Evolutionary conservation across 2,329 filamentous ascomycete genomes (phyloP).

Genomic region (Tolypocladium pustulatum): DNA sequence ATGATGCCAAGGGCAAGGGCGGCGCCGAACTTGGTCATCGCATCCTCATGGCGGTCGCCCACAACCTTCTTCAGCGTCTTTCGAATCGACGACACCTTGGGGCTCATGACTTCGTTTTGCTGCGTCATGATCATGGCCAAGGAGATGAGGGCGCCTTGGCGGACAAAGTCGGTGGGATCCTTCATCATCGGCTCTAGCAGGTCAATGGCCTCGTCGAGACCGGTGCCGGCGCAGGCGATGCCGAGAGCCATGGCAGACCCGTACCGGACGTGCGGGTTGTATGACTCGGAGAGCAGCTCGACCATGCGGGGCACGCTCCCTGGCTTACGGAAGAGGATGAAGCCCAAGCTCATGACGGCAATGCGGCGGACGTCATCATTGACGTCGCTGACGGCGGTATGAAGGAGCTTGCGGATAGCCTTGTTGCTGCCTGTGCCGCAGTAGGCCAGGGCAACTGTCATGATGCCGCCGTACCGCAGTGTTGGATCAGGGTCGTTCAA

Average conservation of each 20-base stretch:
- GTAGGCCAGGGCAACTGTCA: slow-evolving; percentile 97
- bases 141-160: slow-evolving; percentile 89
- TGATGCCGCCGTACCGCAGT: slow-evolving; percentile 90
- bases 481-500: slow-evolving; percentile 90
- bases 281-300: slow-evolving; percentile 92
- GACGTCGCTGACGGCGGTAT: slow-evolving; percentile 94
- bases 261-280: slow-evolving; percentile 97
- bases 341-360: slow-evolving; percentile 94
- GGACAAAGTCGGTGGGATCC: slow-evolving; percentile 95
- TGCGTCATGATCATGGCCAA: slow-evolving; percentile 99
- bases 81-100: slow-evolving; percentile 81
- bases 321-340: slow-evolving; percentile 96
- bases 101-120: slow-evolving; percentile 97
- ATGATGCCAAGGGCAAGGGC: slow-evolving; percentile 93
- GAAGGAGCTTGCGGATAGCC: slow-evolving; percentile 88
- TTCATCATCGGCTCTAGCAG: slow-evolving; percentile 98
- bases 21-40: slow-evolving; percentile 98
- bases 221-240: slow-evolving; percentile 95
- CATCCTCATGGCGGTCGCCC: slow-evolving; percentile 90
- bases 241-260: slow-evolving; percentile 97
- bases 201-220: slow-evolving; percentile 91
- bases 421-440: slow-evolving; percentile 98
- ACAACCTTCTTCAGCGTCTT: slow-evolving; percentile 94
- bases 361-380: slow-evolving; percentile 94
- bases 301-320: slow-evolving; percentile 98